Evolutionary conservation across 257 asterid species (phyloP), one percentile per base, ranked within the genome.

Genomic region (Oldenlandia corymbosa): DNA sequence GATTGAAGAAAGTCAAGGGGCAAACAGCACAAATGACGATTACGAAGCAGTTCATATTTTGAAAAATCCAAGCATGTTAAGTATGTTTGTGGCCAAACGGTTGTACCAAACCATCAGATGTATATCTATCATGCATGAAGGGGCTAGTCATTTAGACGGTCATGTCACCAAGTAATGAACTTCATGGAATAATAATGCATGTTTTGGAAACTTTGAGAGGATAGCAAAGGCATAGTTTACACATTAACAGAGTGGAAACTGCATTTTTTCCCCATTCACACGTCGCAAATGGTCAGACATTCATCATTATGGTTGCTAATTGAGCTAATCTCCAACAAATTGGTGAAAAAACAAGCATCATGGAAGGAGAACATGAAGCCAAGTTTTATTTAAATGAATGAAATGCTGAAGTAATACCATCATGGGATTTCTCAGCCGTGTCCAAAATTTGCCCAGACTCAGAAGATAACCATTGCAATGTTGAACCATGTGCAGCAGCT

Each of bases 361-460:
- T 23, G 21, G 37, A 10, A 21, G 32, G 49, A 20, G 10, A 34
- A 20, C n/a, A 7, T 36, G 27, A 36, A 30, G 27, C 43, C 48
- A 10, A 61, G 13, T 7, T 7, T 18, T 5, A 21, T n/a, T n/a
- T n/a, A 17, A 58, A 23, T 50, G 36, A 10, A 23, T 31, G 23
- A 28, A 20, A 41, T 55, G 49, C 3, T 2, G 48, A 14, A 57
- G 18, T 39, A 27, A 73, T 86, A 93, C 99, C 97, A 70, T 90
- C 97, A 66, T 93, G 99, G 72, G 99, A 90, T 68, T 77, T 90
- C 73, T 90, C 97, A 78, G 96, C 95, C 28, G 84, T 84, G 75
- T 90, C 99, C 87, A 93, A 74, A 80, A 93, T 86, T 82, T 80
- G 74, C 64, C 97, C 99, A 10, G 90, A 87, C 77, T 84, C 99